Base-by-base conservation (phyloP, 2,329 filamentous ascomycete genomes). In the Calonectria pteridis region DNA sequence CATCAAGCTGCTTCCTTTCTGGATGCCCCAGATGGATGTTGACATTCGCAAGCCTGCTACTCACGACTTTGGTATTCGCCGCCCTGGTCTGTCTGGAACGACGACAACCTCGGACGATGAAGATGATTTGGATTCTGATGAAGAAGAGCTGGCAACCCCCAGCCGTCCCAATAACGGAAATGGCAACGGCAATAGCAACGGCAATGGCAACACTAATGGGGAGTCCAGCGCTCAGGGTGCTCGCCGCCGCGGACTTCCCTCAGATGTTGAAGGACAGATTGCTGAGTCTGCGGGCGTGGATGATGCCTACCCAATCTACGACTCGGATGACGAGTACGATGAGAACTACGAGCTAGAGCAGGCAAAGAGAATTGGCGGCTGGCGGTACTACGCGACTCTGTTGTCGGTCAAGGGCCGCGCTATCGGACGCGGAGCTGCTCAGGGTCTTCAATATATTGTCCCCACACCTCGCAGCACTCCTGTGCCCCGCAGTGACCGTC, bases 1-100 rank as follows among this genome's bases (percentile, higher is more conserved):
- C 69, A 99, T 99, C 84, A 89, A 98, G 62, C 89, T 99, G 16
- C 88, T 99, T 7, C 97, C 97, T 0, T 99, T 95, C 88, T 99
- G 97, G 97, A 94, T 96, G 88, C 97, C 97, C 1, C 97, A 99
- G 85, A 99, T 99, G 97, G 93, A 98, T 78, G 92, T 97, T 29
- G 97, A 99, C 82, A 99, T 99, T 80, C 94, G 96, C 78, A 99
- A 99, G 85, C 95, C 97, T 1, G 91, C 92, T 35, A 95, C 92
- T 5, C 95, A 97, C 80, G 92, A 94, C 78, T 98, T 98, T 82
- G 97, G 97, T 69, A 98, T 99, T 79, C 93, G 94, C 80, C 90
- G 96, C 40, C 92, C 94, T 0, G 92, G 91, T 9, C 91, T 94
- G 26, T 95, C 94, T 68, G 92, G 93, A 40, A 94, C 92, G 46